Base-by-base conservation (phyloP, 371 early-diverging fungal species). In the Mucor velutinosus region DNA sequence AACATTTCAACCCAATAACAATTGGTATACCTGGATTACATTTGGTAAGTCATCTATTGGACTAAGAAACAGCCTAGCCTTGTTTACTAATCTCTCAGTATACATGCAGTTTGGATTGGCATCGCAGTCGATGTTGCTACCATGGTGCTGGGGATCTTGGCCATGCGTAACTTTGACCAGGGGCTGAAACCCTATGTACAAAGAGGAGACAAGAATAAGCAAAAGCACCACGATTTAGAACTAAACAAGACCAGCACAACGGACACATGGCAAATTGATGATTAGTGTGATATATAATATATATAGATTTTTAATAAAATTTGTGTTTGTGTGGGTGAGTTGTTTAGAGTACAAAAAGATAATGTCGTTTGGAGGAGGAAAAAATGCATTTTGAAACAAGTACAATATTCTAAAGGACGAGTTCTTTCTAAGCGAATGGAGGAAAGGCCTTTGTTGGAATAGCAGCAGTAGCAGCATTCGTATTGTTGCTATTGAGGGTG, bases 1-100 rank as follows among this genome's bases (percentile, higher is more conserved):
- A 53, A 80, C 79, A 2, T 67, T 83, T 41, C 65, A 74, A 32
- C 79, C 80, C 12, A 69, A 70, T 33, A 79, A 83, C 32, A 74
- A 73, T n/a, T 83, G 83, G 83, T 83, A 80, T 63, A 78, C 79
- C 3, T 83, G 80, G 84, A 83, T 80, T 53, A 71, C 66, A 19
- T 67, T 83, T 49, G 77, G 77, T 80, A 77, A 68, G 70, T 45
- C 8, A 45, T 45, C 7, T 25, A 49, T 21, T 53, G 14, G 0
- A 15, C 14, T 25, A 7, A 1, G 1, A 7, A 33, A 8, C 33
- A 5, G 12, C 12, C 10, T 35, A 12, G 12, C 41, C 17, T 1
- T 10, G 0, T 55, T 21, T 15, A 29, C 4, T 59, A 43, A 49
- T 33, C 6, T n/a, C 27, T 41, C 21, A 33, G 19, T 12, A 21